Percentiles rank a stretch among this genome's conserved stretches.
Evolutionary conservation across 2,329 filamentous ascomycete genomes (phyloP).

Genomic region (Cordyceps tenuipes): DNA sequence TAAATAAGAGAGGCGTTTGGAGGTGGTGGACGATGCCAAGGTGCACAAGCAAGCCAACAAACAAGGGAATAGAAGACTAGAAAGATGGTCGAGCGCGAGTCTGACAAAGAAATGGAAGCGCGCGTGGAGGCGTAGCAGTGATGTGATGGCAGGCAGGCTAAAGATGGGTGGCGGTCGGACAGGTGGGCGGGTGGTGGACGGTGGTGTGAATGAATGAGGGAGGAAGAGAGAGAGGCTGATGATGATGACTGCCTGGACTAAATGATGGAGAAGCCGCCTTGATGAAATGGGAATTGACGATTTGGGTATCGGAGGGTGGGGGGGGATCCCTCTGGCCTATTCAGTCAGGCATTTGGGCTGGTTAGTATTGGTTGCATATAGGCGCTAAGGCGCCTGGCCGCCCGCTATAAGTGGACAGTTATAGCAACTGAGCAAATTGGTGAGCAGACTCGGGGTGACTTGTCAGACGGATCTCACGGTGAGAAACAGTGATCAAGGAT

Average conservation of each 20-base stretch:
- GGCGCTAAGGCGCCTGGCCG: background rate
- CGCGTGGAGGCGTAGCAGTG: background rate
- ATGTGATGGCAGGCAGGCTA: background rate
- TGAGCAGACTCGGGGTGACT: too few species aligned
- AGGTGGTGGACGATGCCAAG: background rate
- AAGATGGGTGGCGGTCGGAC: background rate
- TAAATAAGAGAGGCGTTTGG: conserved; percentile 2
- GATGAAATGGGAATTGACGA: background rate
- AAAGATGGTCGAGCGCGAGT: background rate
- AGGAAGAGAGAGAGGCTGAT: background rate
- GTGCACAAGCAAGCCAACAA: background rate
- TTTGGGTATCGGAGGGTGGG: background rate
- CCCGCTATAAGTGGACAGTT: background rate
- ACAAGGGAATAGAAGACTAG: background rate
- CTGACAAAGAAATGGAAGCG: conserved; percentile 9
- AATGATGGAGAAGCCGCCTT: too few species aligned
- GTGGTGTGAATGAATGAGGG: background rate
- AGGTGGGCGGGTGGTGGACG: background rate
- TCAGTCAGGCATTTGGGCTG: background rate
- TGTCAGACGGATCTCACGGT: too few species aligned
- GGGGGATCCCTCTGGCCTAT: too few species aligned
- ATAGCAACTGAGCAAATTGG: background rate
- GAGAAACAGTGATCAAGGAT: too few species aligned
- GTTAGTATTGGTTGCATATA: background rate
- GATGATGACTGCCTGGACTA: background rate